Evolutionary conservation across 1,284 basidiomycete species (phyloP), one percentile per base, ranked within the genome.

Genomic region (Cryptococcus jaspeensis): DNA sequence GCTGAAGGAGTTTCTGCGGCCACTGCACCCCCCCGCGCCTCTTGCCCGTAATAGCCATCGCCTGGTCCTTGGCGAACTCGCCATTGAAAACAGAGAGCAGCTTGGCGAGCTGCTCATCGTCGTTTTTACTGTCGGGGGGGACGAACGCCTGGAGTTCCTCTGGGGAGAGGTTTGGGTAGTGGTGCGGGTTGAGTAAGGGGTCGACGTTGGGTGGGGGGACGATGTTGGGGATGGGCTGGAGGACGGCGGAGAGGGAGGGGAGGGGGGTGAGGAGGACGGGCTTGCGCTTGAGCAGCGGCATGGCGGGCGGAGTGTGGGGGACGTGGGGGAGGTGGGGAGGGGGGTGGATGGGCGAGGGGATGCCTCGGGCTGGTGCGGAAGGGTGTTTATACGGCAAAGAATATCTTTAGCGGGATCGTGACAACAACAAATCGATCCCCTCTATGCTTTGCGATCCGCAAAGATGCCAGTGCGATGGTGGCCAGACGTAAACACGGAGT

Each of bases 241-340:
- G 68, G 87, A 87, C 43, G 5, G 67, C 53, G 35, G 69, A 59
- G 40, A 75, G 61, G 20, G 70, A 68, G 7, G 75, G 75, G 22
- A 75, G 68, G 15, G 73, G 75, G 67, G 85, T 87, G 81, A 90
- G 87, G 69, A 92, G 84, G 67, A 93, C 90, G 79, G 89, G 86
- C 79, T 93, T 93, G 79, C 90, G 87, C 69, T 91, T 87, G 79
- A 90, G 89, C 72, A 89, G 88, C 66, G 90, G 90, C 90, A 93
- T 93, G 64, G 55, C 63, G 61, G n/a, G 38, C 22, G 20, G 44
- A 42, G 42, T 49, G 45, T 50, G 43, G 35, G 38, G 44, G 36
- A 42, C 38, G 41, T 13, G 36, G 41, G 36, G 47, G 43, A 40
- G 40, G 49, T 22, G 43, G 39, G 23, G 41, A 18, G 43, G 15